These are phyloP conservation scores for Plantago elongata DNA, from an alignment of 257 asterid genomes.

Conservation along the genomic window DNA sequence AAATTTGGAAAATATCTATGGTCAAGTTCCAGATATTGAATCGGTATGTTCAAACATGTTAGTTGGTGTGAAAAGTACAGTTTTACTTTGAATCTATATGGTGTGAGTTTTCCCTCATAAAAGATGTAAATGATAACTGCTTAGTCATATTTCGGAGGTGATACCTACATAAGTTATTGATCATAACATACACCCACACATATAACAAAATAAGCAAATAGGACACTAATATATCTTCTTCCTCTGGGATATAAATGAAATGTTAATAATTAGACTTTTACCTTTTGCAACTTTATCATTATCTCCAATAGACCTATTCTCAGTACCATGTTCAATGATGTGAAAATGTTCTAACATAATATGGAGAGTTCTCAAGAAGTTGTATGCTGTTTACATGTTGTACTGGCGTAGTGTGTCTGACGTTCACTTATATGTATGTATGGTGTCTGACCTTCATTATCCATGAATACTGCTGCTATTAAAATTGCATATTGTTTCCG, in stretches of 20 bases:
- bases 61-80: neutral
- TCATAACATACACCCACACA: no score
- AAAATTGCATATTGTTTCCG: slow-evolving; percentile 11
- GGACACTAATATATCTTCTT: no score
- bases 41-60: slow-evolving; percentile 32
- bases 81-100: no score
- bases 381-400: neutral
- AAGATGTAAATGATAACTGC: no score
- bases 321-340: neutral
- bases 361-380: neutral
- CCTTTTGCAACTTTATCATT: neutral
- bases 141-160: no score
- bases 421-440: neutral
- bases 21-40: slow-evolving; percentile 29
- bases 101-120: no score
- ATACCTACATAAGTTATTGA: no score
- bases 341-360: neutral
- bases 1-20: slow-evolving; percentile 84
- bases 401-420: neutral
- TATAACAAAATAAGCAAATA: no score
- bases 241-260: neutral
- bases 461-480: slow-evolving; percentile 4
- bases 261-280: neutral
- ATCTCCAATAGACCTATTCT: neutral
- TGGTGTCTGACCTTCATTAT: neutral